Evolutionary conservation across 2,329 filamentous ascomycete species (phyloP), one percentile per base, ranked within the genome.

Genomic region (Trichoderma citrinoviride): DNA sequence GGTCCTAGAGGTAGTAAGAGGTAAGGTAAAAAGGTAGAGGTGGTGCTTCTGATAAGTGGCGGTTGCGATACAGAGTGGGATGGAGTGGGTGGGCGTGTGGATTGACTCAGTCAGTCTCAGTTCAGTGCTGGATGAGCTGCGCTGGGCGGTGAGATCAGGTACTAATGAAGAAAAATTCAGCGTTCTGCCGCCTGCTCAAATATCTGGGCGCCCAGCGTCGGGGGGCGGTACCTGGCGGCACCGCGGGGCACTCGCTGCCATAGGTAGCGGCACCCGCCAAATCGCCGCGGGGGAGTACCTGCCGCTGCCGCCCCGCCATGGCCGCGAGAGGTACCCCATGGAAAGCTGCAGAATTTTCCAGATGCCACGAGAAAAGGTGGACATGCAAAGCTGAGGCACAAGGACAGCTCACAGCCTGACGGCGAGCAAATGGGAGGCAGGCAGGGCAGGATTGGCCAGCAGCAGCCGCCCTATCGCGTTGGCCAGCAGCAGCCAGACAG

Each of bases 331-430:
- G 69, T 66, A 65, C 58, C 61, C 17, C 56, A 55, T 71, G 63
- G 71, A 72, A 72, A 58, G 64, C 46, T 64, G 65, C 58, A 71
- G 71, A 72, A 72, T 70, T 71, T 72, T 72, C 70, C 65, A 70
- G 69, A 71, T 53, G 37, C 43, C 56, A 55, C 67, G 58, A 64
- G 46, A 58, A 43, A 52, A 52, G 49, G 25, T 52, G 49, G 29
- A 37, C 10, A 37, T 10, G 10, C 3, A 37, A 56, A 56, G 21
- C 37, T 56, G 23, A 43, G 46, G 46, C 33, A 37, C 57, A 25
- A n/a, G n/a, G n/a, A n/a, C n/a, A n/a, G n/a, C n/a, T n/a, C 14
- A 14, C 17, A 61, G 57, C 33, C 46, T 50, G 21, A 60, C 21
- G 19, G 2, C 6, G 10, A 37, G 33, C 33, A 37, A 3, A 37